Evolutionary conservation across 2,329 filamentous ascomycete genomes (phyloP), one percentile per base, ranked within the genome.

Genomic region (Rutstroemia sp.): DNA sequence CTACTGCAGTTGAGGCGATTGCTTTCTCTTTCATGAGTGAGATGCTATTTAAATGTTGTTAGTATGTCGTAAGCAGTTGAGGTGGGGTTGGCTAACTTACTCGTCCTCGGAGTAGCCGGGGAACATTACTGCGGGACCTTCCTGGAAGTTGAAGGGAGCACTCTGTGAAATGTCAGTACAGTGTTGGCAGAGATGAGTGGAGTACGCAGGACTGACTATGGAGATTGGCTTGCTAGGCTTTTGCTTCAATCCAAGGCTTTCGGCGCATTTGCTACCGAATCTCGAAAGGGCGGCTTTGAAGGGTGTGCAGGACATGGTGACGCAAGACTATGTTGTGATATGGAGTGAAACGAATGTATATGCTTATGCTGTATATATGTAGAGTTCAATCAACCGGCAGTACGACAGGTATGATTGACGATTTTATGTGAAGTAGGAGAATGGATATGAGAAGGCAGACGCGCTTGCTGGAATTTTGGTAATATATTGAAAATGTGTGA

Each of bases 61-160:
- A 38, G 12, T 39, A 44, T 16, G 6, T n/a, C 8, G 21, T 9
- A 16, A 44, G 38, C 41, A 12, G 49, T 3, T 17, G 16, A 39
- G 21, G 38, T 44, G 54, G 16, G 44, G 51, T 52, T 48, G 44
- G 56, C 30, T 4, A 34, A 72, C 80, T 69, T 75, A 83, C 80
- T 85, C 80, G 62, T 83, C 78, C 61, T 81, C 74, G 47, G 77
- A 78, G 44, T 83, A 72, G 41, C 81, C 81, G 2, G 79, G 79
- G 14, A 84, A 70, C 45, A 69, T 70, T 42, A 78, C 72, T n/a
- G 73, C 70, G 64, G 81, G 64, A 5, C 65, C 78, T 57, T 75
- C 76, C 65, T 78, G 78, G 64, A 83, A 78, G 67, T 83, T 74
- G 69, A 80, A 84, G 0, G 81, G 81, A 9, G 76, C 75, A 50